Base-by-base conservation (phyloP, 2,329 filamentous ascomycete genomes). In the Mycocentrospora acerina region DNA sequence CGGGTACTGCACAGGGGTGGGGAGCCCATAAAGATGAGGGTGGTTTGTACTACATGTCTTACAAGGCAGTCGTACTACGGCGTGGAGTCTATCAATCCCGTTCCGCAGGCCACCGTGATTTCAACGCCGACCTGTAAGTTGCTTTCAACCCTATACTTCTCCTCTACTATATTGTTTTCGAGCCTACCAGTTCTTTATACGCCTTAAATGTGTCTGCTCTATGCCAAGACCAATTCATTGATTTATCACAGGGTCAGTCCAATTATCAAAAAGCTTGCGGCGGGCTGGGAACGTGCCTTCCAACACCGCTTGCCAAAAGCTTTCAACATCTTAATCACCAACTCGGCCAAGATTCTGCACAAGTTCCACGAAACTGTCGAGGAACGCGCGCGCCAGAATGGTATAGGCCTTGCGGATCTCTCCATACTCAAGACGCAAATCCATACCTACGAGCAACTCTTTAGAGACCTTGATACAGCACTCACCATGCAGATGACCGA, bases 11-110 rank as follows among this genome's bases (percentile, higher is more conserved):
- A 6, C 32, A 41, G 9, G 43, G 44, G 12, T 72, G 71, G 70
- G 66, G 68, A 6, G 55, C 48, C 6, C 51, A 70, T 42, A 67
- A 59, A 19, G 25, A 45, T 11, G 55, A 62, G 22, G 78, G 78
- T 9, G 79, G 78, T 2, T 57, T 78, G 10, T 49, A 57, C 24
- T 82, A 67, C 64, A 17, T 62, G 2, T 81, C 80, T 0, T 83
- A 82, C 49, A 78, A 75, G 57, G 81, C 80, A 8, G 71, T 76
- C 2, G 75, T 75, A 34, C 67, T 75, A 27, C 70, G 78, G 29
- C 51, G 72, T 37, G 80, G 77, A 4, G 67, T 70, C 3, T 80
- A 64, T 48, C 51, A 60, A 2, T 71, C 71, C 34, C 26, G 41
- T 4, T 35, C 37, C 11, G 53, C 60, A 22, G 71, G 72, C 17